Conservation (phyloP, 2,329 filamentous ascomycete genomes). For the Penicillium sp. region DNA sequence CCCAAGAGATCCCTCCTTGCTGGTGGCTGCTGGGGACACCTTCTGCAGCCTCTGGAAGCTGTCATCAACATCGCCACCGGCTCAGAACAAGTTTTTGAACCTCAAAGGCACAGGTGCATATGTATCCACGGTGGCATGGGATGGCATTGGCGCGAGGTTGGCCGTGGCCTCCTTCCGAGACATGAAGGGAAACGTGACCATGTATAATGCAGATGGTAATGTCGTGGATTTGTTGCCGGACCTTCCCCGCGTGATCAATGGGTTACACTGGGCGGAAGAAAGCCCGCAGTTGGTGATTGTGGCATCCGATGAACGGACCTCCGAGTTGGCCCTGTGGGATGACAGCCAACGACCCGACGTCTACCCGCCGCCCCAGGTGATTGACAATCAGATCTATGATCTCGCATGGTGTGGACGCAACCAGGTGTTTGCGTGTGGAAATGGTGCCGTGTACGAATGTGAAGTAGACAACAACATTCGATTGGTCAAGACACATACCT, state of each 20-base stretch:
- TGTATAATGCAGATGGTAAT: constrained; percentile 52
- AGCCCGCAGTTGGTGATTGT: constrained; percentile 50
- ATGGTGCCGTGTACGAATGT: constrained; percentile 49
- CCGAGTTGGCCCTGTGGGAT: constrained; percentile 54
- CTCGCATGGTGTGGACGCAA: constrained; percentile 49
- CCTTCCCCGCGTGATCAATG: constrained; percentile 52
- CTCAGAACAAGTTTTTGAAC: constrained; percentile 46
- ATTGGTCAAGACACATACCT: constrained; percentile 43
- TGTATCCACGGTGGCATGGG: constrained; percentile 55
- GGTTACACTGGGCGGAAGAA: constrained; percentile 49
- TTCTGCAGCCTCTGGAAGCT: constrained; percentile 56
- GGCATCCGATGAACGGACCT: constrained; percentile 50
- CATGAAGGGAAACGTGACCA: constrained; percentile 50
- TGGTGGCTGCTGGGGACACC: constrained; percentile 51
- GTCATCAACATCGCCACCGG: constrained; percentile 36
- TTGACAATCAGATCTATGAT: constrained; percentile 51
- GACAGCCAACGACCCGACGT: constrained; percentile 45
- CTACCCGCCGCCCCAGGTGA: constrained; percentile 43
- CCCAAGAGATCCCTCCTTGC: constrained; percentile 50
- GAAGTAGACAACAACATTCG: constrained; percentile 47
- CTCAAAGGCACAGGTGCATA: constrained; percentile 40
- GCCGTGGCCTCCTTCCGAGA: constrained; percentile 55
- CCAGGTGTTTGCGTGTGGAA: constrained; percentile 48
- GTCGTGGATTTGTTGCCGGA: constrained; percentile 54
- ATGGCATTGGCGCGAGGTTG: constrained; percentile 51